These are phyloP conservation scores for Glutinoglossum americanum DNA, from an alignment of 495 filamentous ascomycete genomes.

Conservation along the genomic window DNA sequence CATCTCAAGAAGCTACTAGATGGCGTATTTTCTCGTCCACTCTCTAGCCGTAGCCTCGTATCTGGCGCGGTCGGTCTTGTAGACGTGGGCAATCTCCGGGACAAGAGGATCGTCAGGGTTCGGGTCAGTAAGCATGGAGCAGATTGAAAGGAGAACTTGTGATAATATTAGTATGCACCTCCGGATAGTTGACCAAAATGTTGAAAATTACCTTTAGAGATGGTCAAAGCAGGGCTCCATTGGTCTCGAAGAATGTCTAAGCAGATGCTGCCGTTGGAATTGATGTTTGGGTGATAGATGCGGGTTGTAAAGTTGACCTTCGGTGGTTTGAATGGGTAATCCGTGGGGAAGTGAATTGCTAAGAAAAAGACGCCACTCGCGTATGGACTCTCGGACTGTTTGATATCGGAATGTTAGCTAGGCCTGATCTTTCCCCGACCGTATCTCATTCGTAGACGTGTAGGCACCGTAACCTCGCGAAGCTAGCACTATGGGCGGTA, in stretches of 20 bases:
- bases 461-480: background rate
- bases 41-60: slow-evolving; percentile 95
- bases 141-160: slow-evolving; percentile 88
- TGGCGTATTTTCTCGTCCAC: slow-evolving; percentile 98
- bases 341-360: slow-evolving; percentile 94
- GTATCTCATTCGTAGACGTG: background rate
- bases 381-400: slow-evolving; percentile 80
- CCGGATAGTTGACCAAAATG: background rate
- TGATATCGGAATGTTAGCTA: slow-evolving; percentile 12
- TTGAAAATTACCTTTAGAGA: slow-evolving; percentile 73
- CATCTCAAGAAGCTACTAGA: slow-evolving; percentile 21
- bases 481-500: background rate
- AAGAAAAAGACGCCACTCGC: slow-evolving; percentile 96
- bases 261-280: slow-evolving; percentile 98
- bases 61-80: slow-evolving; percentile 91
- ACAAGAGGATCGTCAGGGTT: slow-evolving; percentile 98
- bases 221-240: slow-evolving; percentile 96
- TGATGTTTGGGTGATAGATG: slow-evolving; percentile 99
- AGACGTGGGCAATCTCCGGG: slow-evolving; percentile 96
- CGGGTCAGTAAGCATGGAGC: slow-evolving; percentile 98
- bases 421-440: background rate
- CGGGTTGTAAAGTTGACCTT: slow-evolving; percentile 99
- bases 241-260: slow-evolving; percentile 95
- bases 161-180: background rate
- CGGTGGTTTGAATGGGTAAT: slow-evolving; percentile 99